Evolutionary conservation across 768 basidiomycete species (phyloP).

Genomic region (Cyathus striatus): DNA sequence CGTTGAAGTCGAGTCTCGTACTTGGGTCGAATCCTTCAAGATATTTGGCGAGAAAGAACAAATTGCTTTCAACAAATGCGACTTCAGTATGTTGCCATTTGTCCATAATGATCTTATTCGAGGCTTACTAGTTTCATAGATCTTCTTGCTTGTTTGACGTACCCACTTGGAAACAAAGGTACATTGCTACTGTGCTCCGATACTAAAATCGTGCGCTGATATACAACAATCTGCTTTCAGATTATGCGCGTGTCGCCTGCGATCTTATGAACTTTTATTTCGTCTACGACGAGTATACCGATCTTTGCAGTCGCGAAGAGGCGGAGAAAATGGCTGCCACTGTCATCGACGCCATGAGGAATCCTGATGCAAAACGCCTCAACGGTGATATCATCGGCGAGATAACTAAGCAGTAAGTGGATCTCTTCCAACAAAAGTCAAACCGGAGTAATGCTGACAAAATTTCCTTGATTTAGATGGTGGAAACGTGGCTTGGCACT

Average conservation of each 20-base stretch:
- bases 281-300: constrained; percentile 16
- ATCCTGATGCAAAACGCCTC: constrained; percentile 10
- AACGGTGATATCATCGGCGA: constrained; percentile 12
- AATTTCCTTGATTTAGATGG: constrained; percentile 5
- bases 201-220: background rate
- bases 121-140: constrained; percentile 6
- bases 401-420: constrained; percentile 11
- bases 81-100: constrained; percentile 12
- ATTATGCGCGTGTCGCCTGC: constrained; percentile 13
- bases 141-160: constrained; percentile 13
- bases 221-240: constrained; percentile 9
- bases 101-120: background rate
- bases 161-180: constrained; percentile 14
- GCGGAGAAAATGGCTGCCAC: constrained; percentile 9
- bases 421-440: background rate
- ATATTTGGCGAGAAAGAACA: constrained; percentile 17
- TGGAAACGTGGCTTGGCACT: constrained; percentile 11
- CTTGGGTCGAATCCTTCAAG: constrained; percentile 16
- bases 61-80: constrained; percentile 15
- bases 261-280: constrained; percentile 16
- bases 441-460: background rate
- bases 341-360: constrained; percentile 15
- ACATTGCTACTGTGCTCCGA: background rate
- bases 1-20: constrained; percentile 15
- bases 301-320: constrained; percentile 7